A percentile compares a stretch with the other conserved stretches of the same genome.
phyloP scores from a whole-genome alignment of 495 filamentous ascomycete species.

The Hypoxylon fuscum region DNA sequence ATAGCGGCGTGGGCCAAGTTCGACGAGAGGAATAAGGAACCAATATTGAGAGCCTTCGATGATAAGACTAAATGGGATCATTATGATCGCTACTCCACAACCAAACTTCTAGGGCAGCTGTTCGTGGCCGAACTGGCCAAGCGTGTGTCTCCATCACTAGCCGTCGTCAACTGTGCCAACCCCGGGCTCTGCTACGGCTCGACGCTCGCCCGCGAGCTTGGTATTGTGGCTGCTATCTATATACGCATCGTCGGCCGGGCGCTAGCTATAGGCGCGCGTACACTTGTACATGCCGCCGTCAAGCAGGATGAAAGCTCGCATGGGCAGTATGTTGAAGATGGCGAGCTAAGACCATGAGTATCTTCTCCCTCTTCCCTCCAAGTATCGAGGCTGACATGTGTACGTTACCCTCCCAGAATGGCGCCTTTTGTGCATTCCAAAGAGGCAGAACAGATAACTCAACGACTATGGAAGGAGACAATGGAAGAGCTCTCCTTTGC shows the following conservation, averaged over 20 bases:
- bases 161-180: conserved; percentile 23
- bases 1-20: conserved; percentile 46
- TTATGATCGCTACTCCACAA: conserved; percentile 41
- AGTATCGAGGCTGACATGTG: neutral
- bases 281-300: conserved; percentile 45
- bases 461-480: conserved; percentile 51
- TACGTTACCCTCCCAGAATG: conserved; percentile 24
- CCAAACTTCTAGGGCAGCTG: conserved; percentile 52
- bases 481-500: conserved; percentile 50
- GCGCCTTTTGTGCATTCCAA: conserved; percentile 41
- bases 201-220: conserved; percentile 34
- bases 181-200: conserved; percentile 34
- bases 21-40: conserved; percentile 31
- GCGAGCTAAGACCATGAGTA: conserved; percentile 47
- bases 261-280: conserved; percentile 38
- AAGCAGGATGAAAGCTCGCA: conserved; percentile 48
- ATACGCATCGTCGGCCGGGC: conserved; percentile 36
- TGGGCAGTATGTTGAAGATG: conserved; percentile 47
- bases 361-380: neutral
- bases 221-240: conserved; percentile 16
- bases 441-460: conserved; percentile 42
- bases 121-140: conserved; percentile 50
- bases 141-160: conserved; percentile 24
- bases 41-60: conserved; percentile 49
- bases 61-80: conserved; percentile 25